Percentiles rank a stretch among this genome's conserved stretches.
Conservation (phyloP, 2,329 filamentous ascomycete genomes). For the Boeremia exigua region DNA sequence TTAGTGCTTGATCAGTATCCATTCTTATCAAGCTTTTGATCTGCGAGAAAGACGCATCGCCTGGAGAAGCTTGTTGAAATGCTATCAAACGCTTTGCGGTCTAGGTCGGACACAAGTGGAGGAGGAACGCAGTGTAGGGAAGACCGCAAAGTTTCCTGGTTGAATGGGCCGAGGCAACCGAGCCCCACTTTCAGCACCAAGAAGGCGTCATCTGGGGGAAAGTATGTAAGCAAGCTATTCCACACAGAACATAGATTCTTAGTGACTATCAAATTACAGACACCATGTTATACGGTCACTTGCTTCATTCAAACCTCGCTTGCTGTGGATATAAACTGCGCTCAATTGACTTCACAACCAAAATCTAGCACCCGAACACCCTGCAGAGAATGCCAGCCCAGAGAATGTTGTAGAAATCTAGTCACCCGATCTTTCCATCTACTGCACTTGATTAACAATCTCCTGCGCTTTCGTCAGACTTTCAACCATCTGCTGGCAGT, state of each 20-base stretch:
- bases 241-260: neutral
- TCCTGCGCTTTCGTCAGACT: slow-evolving; percentile 87
- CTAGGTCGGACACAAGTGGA: neutral
- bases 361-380: slow-evolving; percentile 29
- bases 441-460: slow-evolving; percentile 81
- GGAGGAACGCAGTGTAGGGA: neutral
- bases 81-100: neutral
- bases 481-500: slow-evolving; percentile 99
- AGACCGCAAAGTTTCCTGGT: neutral
- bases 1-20: neutral
- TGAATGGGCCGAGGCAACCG: slow-evolving; percentile 8
- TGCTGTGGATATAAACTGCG: slow-evolving; percentile 15
- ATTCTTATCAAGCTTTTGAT: slow-evolving; percentile 3
- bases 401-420: slow-evolving; percentile 20
- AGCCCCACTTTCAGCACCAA: slow-evolving; percentile 7
- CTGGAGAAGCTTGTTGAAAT: neutral
- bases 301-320: neutral
- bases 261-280: neutral
- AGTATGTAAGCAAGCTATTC: neutral
- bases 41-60: neutral
- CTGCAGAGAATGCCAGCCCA: slow-evolving; percentile 27
- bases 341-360: slow-evolving; percentile 19
- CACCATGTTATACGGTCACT: neutral
- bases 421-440: slow-evolving; percentile 15
- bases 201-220: neutral